Percentiles rank a stretch among this genome's conserved stretches.
Evolutionary conservation across 2,329 filamentous ascomycete genomes (phyloP).

Genomic region (Penicillium corylophilum): DNA sequence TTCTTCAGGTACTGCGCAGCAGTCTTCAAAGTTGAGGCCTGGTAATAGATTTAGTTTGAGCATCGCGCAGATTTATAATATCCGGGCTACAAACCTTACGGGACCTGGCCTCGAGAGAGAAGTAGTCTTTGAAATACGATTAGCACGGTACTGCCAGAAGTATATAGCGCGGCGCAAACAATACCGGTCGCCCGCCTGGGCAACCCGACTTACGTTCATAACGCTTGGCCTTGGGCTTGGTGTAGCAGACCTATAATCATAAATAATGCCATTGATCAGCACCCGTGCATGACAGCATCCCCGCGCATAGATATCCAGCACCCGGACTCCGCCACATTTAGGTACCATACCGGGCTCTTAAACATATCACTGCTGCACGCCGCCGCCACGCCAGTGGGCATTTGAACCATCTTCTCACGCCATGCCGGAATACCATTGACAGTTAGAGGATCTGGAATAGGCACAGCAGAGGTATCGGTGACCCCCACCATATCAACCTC

Average conservation of each 20-base stretch:
- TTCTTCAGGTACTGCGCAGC: conserved; percentile 77
- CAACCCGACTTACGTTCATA: conserved; percentile 71
- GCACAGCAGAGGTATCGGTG: conserved; percentile 38
- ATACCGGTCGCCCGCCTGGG: background rate
- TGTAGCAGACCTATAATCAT: conserved; percentile 38
- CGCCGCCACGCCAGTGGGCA: conserved; percentile 75
- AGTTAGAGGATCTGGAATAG: conserved; percentile 52
- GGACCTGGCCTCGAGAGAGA: conserved; percentile 62
- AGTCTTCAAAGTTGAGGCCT: conserved; percentile 74
- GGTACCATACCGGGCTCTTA: conserved; percentile 64
- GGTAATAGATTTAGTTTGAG: conserved; percentile 10
- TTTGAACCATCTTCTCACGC: conserved; percentile 65
- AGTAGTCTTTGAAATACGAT: conserved; percentile 41
- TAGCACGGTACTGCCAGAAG: background rate
- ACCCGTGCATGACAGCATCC: background rate
- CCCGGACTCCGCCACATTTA: background rate
- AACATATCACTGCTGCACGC: conserved; percentile 78
- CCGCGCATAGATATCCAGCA: background rate
- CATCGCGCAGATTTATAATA: background rate
- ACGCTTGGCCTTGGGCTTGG: conserved; percentile 73
- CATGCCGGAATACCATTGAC: conserved; percentile 66
- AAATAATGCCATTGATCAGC: conserved; percentile 16
- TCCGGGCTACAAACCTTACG: conserved; percentile 36
- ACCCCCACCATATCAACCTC: conserved; percentile 33
- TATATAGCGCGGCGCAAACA: background rate